Percentiles rank a stretch among this genome's conserved stretches.
Conservation (phyloP, 805 yeast species). For the Maudiozyma saulgeensis region DNA sequence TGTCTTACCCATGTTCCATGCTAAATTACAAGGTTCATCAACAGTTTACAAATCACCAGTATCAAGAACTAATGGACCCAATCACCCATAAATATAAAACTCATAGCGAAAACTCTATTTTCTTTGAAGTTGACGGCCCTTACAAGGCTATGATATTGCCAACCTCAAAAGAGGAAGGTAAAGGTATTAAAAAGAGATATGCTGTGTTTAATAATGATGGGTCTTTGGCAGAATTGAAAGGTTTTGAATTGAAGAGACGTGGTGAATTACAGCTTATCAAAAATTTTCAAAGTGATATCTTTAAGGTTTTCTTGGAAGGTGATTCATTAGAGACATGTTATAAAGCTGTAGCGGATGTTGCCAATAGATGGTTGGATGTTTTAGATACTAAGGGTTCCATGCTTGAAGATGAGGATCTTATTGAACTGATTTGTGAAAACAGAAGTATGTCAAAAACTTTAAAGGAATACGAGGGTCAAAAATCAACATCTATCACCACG, state of each 20-base stretch:
- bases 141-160: constrained; percentile 96
- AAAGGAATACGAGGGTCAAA: constrained; percentile 80
- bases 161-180: constrained; percentile 94
- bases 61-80: constrained; percentile 76
- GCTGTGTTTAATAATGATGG: constrained; percentile 97
- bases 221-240: constrained; percentile 86
- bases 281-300: constrained; percentile 89
- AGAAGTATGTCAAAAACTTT: constrained; percentile 89
- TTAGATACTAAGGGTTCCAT: constrained; percentile 77
- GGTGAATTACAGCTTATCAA: constrained; percentile 92
- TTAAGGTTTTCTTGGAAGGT: constrained; percentile 85
- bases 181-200: constrained; percentile 89
- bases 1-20: constrained; percentile 95
- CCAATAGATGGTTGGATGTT: constrained; percentile 93
- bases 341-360: constrained; percentile 80
- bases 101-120: constrained; percentile 83
- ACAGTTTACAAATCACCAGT: constrained; percentile 86
- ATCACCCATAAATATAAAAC: constrained; percentile 60
- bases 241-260: constrained; percentile 91
- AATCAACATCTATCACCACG: constrained; percentile 92
- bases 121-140: constrained; percentile 98
- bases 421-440: constrained; percentile 91
- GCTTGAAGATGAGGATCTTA: constrained; percentile 87
- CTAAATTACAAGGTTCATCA: constrained; percentile 86
- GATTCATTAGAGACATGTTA: constrained; percentile 70